phyloP scores from a whole-genome alignment of 306 rosid genomes.

The apple (Malus domestica) region DNA sequence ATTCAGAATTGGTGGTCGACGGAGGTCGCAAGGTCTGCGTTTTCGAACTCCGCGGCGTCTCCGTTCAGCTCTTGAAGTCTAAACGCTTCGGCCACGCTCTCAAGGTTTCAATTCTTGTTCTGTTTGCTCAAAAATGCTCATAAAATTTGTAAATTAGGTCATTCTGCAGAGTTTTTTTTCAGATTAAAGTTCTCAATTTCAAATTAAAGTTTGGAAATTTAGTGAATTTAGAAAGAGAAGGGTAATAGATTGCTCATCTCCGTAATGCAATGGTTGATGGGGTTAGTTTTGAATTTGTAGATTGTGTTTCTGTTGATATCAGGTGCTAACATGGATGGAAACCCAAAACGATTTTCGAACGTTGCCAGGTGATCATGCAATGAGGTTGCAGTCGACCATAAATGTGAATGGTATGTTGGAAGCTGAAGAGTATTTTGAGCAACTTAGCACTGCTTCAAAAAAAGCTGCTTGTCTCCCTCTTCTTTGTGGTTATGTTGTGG shows the following conservation, averaged over 20 bases:
- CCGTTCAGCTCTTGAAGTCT: conserved; percentile 34
- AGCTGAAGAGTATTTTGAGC: conserved; percentile 59
- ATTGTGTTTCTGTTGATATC: conserved; percentile 10
- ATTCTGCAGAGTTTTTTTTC: background rate
- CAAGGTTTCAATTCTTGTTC: conserved; percentile 33
- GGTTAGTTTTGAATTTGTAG: background rate
- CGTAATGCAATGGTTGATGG: background rate
- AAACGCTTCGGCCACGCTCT: conserved; percentile 55
- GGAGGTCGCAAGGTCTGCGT: conserved; percentile 37
- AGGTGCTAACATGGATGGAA: conserved; percentile 62
- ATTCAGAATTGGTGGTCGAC: conserved; percentile 32
- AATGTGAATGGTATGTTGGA: conserved; percentile 39
- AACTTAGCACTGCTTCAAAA: conserved; percentile 37
- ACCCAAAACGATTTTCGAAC: conserved; percentile 27
- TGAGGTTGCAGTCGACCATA: conserved; percentile 49
- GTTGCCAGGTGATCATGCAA: conserved; percentile 46
- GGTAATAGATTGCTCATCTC: background rate
- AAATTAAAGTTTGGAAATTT: background rate
- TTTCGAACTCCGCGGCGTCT: conserved; percentile 43
- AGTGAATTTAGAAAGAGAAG: background rate
- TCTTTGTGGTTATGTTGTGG: conserved; percentile 49
- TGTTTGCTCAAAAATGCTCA: background rate
- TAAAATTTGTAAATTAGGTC: background rate
- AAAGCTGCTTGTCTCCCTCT: conserved; percentile 59
- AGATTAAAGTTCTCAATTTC: background rate